phyloP scores from a whole-genome alignment of 208 protist species.

The Angomonas desouzai region DNA sequence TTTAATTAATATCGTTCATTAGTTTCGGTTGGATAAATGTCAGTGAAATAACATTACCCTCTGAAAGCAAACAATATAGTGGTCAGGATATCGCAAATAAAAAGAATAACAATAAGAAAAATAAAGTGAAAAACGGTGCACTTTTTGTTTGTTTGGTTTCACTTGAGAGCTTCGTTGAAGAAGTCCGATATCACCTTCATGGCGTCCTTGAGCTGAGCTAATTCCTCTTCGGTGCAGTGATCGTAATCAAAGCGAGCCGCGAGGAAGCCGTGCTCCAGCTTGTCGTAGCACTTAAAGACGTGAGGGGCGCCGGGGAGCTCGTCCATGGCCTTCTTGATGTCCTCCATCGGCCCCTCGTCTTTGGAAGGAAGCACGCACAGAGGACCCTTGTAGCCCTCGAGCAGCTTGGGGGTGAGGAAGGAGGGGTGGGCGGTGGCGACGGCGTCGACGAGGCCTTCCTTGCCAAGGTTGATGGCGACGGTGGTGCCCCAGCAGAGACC shows the following conservation, averaged over 20 bases:
- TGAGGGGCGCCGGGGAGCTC: conserved; percentile 17
- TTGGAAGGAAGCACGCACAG: conserved; percentile 43
- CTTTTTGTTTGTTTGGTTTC: no score
- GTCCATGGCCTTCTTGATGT: conserved; percentile 30
- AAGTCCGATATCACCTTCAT: conserved; percentile 21
- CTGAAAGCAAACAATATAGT: no score
- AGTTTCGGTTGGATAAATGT: no score
- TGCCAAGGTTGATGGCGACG: conserved; percentile 24
- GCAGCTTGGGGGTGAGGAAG: conserved; percentile 15
- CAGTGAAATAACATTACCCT: no score
- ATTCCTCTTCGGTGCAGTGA: conserved; percentile 20
- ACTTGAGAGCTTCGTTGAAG: conserved; percentile 25
- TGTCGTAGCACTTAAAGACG: conserved; percentile 35
- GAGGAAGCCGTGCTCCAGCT: conserved; percentile 51
- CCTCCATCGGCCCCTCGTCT: conserved; percentile 35
- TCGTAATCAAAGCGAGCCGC: conserved; percentile 36
- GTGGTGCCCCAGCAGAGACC: conserved; percentile 61
- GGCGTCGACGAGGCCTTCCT: conserved; percentile 25
- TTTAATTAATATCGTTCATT: no score
- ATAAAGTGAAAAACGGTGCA: background rate
- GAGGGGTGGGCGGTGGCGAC: conserved; percentile 37
- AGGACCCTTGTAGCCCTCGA: conserved; percentile 15
- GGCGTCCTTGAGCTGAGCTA: conserved; percentile 21
- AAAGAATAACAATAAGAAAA: conserved; percentile 15
- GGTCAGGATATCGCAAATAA: background rate